Percentiles rank a stretch among this genome's conserved stretches.
Evolutionary conservation across 306 rosid species (phyloP).

Genomic region (Trifolium subterraneum): DNA sequence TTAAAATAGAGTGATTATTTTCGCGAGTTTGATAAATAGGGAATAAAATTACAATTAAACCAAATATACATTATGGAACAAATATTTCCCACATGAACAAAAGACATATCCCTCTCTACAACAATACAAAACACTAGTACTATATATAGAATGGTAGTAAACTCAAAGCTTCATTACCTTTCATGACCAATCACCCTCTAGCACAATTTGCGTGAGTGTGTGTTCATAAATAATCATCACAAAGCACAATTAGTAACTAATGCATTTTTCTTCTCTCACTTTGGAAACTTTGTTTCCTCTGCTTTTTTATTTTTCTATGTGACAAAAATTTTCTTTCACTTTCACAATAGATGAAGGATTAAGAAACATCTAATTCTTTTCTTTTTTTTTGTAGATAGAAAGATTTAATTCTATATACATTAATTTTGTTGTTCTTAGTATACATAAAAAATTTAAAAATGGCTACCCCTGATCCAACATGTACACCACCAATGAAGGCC

Average conservation of each 20-base stretch:
- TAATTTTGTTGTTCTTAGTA: background rate
- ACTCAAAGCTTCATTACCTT: constrained; percentile 31
- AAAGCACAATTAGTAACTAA: constrained; percentile 2
- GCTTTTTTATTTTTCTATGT: background rate
- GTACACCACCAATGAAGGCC: constrained; percentile 66
- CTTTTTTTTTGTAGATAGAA: background rate
- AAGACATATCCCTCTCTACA: background rate
- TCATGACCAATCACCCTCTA: constrained; percentile 20
- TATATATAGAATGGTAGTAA: constrained; percentile 36
- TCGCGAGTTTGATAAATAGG: too few relatives aligned
- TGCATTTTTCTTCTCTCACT: background rate
- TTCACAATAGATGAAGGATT: background rate
- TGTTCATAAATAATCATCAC: constrained; percentile 36
- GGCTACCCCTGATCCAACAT: constrained; percentile 38
- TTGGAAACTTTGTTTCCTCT: constrained; percentile 16
- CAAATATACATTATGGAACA: too few relatives aligned
- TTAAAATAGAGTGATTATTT: too few relatives aligned
- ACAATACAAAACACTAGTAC: constrained; percentile 31
- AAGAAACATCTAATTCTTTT: constrained; percentile 17
- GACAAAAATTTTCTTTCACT: constrained; percentile 12
- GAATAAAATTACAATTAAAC: too few relatives aligned
- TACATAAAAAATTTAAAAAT: constrained; percentile 16
- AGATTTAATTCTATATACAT: constrained; percentile 14
- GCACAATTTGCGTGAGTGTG: constrained; percentile 47
- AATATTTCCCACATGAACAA: background rate